These are phyloP conservation scores for Rhizoctonia solani DNA, from an alignment of 1,284 basidiomycete genomes.

Conservation along the genomic window DNA sequence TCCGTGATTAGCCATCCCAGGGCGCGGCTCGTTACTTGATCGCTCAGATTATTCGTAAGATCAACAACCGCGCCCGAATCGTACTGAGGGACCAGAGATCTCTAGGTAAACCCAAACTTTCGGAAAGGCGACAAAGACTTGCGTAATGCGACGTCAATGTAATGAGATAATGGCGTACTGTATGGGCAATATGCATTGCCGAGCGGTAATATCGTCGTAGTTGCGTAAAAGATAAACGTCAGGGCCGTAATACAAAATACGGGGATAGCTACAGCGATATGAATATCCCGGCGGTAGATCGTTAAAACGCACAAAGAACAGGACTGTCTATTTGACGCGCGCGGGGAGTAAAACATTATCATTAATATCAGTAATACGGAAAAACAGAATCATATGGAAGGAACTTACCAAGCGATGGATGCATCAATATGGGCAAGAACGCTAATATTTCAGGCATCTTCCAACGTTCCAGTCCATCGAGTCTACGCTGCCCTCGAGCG, in stretches of 20 bases:
- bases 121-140: neutral
- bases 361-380: no score
- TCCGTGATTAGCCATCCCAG: constrained; percentile 1
- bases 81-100: neutral
- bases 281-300: neutral
- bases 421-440: constrained; percentile 19
- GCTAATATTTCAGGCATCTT: constrained; percentile 24
- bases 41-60: no score
- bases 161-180: neutral
- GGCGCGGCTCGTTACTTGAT: constrained; percentile 1
- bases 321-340: no score
- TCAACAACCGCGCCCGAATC: neutral
- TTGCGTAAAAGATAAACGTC: neutral
- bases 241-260: neutral
- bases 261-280: constrained; percentile 1
- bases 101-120: no score
- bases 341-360: no score
- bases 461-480: constrained; percentile 24
- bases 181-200: neutral
- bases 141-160: neutral
- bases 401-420: constrained; percentile 11
- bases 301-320: no score
- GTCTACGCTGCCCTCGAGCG: constrained; percentile 1
- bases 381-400: no score
- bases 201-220: neutral